Base-by-base conservation (phyloP, 495 filamentous ascomycete species). In the Penicillium steckii region DNA sequence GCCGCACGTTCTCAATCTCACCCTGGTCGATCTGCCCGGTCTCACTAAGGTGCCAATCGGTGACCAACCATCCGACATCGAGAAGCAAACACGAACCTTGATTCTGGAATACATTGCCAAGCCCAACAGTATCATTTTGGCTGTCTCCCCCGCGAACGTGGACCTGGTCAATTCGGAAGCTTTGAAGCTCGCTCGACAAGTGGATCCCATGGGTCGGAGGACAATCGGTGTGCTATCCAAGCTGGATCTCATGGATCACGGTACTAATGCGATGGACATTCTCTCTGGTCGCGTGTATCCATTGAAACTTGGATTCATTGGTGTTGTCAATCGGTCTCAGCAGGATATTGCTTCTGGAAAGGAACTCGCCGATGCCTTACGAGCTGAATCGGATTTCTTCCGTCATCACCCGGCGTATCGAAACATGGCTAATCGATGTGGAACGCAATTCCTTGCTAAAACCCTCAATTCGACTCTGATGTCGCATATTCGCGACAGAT, bases 91-190 rank as follows among this genome's bases (percentile, higher is more conserved):
- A 3, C 84, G 95, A 35, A 96, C 91, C 48, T 80, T 99, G 51
- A 99, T 99, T 54, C 84, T 92, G 48, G 94, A 99, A 75, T 99
- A 99, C 62, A 99, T 96, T 59, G 94, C 94, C 9, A 99, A 99
- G 69, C 94, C 94, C 6, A 99, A 99, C 78, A 97, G 91, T 66
- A 96, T 99, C 66, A 86, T 99, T 57, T 79, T 99, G 27, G 94
- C 94, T 42, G 94, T 99, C 5, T 99, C 94, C 3, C 94, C 94
- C 0, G 94, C 94, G 12, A 99, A 99, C 67, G 95, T 97, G 49
- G 94, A 97, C 62, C 82, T 99, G 58, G 94, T 99, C 69, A 99
- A 99, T 70, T 97, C 95, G 23, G 94, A 99, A 70, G 91, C 94
- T 8, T 74, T 99, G 57, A 99, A 99, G 68, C 88, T 99, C 44